phyloP scores from a whole-genome alignment of 129 eudicot species.

The Pseudognaphalium luteoalbum region DNA sequence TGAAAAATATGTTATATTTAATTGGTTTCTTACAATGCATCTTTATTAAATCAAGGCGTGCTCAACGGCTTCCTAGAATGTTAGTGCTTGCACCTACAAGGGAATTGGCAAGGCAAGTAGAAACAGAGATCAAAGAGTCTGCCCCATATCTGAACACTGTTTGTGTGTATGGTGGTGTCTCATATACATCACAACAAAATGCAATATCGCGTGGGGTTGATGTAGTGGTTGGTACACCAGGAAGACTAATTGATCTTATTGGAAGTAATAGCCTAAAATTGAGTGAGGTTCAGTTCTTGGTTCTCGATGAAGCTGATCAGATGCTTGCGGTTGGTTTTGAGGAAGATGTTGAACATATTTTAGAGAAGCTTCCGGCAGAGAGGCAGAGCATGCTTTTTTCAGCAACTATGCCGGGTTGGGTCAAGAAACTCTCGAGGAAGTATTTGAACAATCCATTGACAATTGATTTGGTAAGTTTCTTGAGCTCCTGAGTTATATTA shows the following conservation, averaged over 20 bases:
- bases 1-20: slow-evolving; percentile 20
- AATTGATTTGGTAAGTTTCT: slow-evolving; percentile 74
- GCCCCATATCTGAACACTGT: slow-evolving; percentile 95
- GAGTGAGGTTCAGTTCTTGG: slow-evolving; percentile 85
- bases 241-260: slow-evolving; percentile 91
- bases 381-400: slow-evolving; percentile 99
- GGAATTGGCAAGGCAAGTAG: slow-evolving; percentile 96
- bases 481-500: slow-evolving; percentile 3
- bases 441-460: slow-evolving; percentile 80
- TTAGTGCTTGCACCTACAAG: slow-evolving; percentile 96
- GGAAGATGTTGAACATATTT: slow-evolving; percentile 86
- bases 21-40: background rate
- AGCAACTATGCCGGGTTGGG: slow-evolving; percentile 98
- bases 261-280: slow-evolving; percentile 71
- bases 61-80: slow-evolving; percentile 78
- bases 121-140: slow-evolving; percentile 88
- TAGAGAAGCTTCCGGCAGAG: slow-evolving; percentile 66
- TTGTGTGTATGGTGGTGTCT: slow-evolving; percentile 95
- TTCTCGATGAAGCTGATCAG: slow-evolving; percentile 99
- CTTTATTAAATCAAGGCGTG: slow-evolving; percentile 50
- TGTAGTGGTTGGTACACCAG: slow-evolving; percentile 99
- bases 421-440: slow-evolving; percentile 84
- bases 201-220: slow-evolving; percentile 95
- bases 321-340: slow-evolving; percentile 99
- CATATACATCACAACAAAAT: slow-evolving; percentile 67